These are phyloP conservation scores for Atalantia buxifolia DNA, from an alignment of 345 rosid species.

Conservation along the genomic window DNA sequence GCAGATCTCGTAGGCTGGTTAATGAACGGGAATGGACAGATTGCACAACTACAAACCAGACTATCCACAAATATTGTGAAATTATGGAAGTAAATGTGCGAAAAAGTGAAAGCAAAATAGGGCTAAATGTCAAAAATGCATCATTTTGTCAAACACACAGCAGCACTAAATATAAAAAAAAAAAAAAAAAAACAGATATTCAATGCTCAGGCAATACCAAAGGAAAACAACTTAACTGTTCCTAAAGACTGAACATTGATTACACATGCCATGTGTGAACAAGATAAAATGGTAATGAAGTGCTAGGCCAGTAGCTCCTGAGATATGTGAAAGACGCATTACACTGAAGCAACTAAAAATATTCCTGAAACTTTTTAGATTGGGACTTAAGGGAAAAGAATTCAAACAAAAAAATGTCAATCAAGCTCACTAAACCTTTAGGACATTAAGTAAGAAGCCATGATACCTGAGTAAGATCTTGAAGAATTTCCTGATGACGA, in stretches of 20 bases:
- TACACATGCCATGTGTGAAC: background rate
- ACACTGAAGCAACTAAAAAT: background rate
- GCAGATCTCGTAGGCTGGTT: background rate
- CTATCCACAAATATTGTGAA: background rate
- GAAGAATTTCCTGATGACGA: slow-evolving; percentile 96
- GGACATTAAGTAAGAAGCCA: slow-evolving; percentile 10
- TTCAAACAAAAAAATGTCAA: background rate
- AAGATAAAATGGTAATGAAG: background rate
- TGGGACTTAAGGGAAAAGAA: background rate
- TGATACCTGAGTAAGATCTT: slow-evolving; percentile 84
- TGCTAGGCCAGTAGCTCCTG: background rate
- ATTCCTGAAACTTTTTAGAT: background rate
- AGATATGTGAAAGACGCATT: background rate
- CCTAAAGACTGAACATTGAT: background rate
- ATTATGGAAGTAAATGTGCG: background rate
- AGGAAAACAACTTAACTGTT: background rate
- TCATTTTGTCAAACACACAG: background rate
- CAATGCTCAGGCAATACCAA: background rate
- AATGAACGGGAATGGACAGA: background rate
- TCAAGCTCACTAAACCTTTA: background rate
- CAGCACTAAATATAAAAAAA: background rate
- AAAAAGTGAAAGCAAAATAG: background rate
- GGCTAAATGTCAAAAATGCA: background rate
- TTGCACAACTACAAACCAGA: background rate
- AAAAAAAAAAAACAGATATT: background rate